These are phyloP conservation scores for Stereocaulon alpinum DNA, from an alignment of 495 filamentous ascomycete genomes.

Conservation along the genomic window DNA sequence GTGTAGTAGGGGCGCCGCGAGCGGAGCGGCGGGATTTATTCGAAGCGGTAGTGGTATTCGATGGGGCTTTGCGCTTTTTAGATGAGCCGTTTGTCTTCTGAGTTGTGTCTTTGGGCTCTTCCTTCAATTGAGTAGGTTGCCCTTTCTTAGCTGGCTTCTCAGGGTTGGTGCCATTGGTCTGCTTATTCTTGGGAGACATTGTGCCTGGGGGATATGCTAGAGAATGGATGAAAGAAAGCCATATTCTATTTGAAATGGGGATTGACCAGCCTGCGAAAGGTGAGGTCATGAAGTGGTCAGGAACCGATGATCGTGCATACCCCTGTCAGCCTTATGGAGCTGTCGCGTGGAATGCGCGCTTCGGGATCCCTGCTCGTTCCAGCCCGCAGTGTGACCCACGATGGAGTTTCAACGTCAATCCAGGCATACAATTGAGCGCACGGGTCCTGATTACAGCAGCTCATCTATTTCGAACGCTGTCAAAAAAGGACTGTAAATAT, in stretches of 20 bases:
- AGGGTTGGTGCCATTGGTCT: neutral
- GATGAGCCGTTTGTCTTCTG: neutral
- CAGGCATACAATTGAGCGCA: too few relatives aligned
- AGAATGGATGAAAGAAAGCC: neutral
- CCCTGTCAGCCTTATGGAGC: neutral
- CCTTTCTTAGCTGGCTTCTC: neutral
- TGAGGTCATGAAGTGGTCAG: neutral
- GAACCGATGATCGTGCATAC: neutral
- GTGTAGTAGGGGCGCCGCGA: slow-evolving; percentile 8
- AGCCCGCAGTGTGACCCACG: too few relatives aligned
- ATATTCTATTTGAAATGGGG: neutral
- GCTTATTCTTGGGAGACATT: slow-evolving; percentile 20
- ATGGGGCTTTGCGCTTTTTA: slow-evolving; percentile 18
- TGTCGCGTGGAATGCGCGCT: neutral
- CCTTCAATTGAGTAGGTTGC: neutral
- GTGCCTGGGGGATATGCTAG: neutral
- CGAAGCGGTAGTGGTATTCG: slow-evolving; percentile 2
- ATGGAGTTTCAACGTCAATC: too few relatives aligned
- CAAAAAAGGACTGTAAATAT: neutral
- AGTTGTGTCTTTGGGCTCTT: neutral
- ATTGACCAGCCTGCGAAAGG: too few relatives aligned
- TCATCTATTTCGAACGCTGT: too few relatives aligned
- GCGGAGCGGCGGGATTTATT: slow-evolving; percentile 19
- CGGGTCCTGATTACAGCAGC: too few relatives aligned
- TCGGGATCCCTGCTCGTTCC: too few relatives aligned